phyloP scores from a whole-genome alignment of 2,329 filamentous ascomycete species.

The Boeremia lycopersici region DNA sequence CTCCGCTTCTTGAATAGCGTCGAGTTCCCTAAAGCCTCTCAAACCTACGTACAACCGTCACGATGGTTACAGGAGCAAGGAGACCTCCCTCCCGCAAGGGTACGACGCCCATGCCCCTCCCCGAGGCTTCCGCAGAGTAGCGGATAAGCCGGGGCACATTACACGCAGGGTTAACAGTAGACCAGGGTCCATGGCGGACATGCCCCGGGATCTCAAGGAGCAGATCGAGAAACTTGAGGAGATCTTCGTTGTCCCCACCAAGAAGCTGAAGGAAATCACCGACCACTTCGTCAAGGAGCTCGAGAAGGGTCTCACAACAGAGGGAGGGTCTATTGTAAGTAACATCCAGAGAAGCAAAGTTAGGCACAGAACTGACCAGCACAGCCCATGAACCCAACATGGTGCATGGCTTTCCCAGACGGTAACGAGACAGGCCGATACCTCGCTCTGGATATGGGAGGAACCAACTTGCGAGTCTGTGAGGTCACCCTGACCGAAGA shows the following conservation, averaged over 20 bases:
- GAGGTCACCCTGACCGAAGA: slow-evolving; percentile 87
- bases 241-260: slow-evolving; percentile 75
- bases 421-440: slow-evolving; percentile 87
- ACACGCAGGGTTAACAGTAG: slow-evolving; percentile 17
- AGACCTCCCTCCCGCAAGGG: slow-evolving; percentile 74
- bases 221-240: slow-evolving; percentile 87
- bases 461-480: slow-evolving; percentile 93
- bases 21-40: background rate
- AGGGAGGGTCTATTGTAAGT: slow-evolving; percentile 91
- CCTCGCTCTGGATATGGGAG: slow-evolving; percentile 93
- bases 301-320: slow-evolving; percentile 80
- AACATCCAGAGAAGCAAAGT: background rate
- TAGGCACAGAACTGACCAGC: slow-evolving; percentile 81
- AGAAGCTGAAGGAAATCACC: slow-evolving; percentile 88
- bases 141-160: background rate
- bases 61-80: slow-evolving; percentile 70
- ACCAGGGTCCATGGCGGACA: slow-evolving; percentile 85
- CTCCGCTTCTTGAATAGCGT: background rate
- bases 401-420: slow-evolving; percentile 90
- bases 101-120: slow-evolving; percentile 53
- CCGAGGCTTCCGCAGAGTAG: background rate
- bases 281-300: slow-evolving; percentile 89
- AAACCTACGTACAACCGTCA: slow-evolving; percentile 37
- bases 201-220: slow-evolving; percentile 80
- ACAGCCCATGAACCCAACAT: slow-evolving; percentile 97